phyloP scores from a whole-genome alignment of 2,329 filamentous ascomycete genomes.

The Exophiala sp. region DNA sequence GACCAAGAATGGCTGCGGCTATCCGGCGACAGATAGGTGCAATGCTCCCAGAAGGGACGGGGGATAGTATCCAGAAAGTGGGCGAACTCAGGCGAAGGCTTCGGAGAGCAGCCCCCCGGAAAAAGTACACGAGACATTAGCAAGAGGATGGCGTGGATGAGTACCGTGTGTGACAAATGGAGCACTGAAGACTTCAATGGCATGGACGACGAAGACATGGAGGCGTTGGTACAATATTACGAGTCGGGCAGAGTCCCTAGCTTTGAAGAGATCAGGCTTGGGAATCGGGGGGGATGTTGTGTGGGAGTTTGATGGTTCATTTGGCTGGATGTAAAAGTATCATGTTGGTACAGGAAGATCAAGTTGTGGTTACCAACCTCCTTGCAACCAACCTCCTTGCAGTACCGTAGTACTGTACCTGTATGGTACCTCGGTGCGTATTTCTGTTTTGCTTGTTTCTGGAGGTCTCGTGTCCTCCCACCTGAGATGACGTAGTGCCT shows the following conservation, averaged over 20 bases:
- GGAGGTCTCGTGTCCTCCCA: neutral
- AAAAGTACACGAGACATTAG: conserved; percentile 31
- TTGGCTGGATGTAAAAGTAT: conserved; percentile 25
- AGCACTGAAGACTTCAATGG: conserved; percentile 75
- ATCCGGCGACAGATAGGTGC: conserved; percentile 76
- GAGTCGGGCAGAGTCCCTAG: conserved; percentile 37
- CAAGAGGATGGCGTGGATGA: conserved; percentile 61
- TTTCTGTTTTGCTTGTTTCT: too few species aligned
- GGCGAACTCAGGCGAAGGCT: conserved; percentile 74
- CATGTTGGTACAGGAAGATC: neutral
- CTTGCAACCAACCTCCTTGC: too few species aligned
- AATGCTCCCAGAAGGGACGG: conserved; percentile 69
- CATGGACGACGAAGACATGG: conserved; percentile 79
- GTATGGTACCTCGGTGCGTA: too few species aligned
- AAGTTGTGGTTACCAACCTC: too few species aligned
- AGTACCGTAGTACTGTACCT: too few species aligned
- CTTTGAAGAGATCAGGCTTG: conserved; percentile 34
- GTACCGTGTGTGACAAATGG: conserved; percentile 80
- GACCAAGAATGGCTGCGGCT: conserved; percentile 80
- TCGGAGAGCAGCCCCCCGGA: conserved; percentile 66
- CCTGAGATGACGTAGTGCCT: neutral
- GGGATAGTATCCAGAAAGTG: conserved; percentile 77
- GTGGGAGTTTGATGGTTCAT: conserved; percentile 29
- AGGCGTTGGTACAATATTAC: conserved; percentile 72
- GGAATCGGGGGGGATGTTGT: conserved; percentile 17